phyloP scores from a whole-genome alignment of 345 rosid genomes.

The Cardiospermum halicacabum region DNA sequence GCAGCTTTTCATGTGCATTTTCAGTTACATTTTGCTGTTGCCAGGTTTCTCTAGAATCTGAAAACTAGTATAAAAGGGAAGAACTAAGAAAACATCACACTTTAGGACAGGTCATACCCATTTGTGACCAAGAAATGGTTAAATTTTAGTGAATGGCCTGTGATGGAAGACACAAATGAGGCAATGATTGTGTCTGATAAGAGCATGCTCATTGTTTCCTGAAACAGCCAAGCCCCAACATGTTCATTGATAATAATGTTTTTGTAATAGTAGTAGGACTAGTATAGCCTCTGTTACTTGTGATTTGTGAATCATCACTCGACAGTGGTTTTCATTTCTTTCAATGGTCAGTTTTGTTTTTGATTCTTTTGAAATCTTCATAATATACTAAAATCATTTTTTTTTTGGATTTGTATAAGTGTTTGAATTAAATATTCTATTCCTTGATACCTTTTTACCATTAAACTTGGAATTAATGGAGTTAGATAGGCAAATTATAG shows the following conservation, averaged over 20 bases:
- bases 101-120: background rate
- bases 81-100: background rate
- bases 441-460: no score
- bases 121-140: background rate
- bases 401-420: no score
- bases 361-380: no score
- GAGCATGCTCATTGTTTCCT: background rate
- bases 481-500: no score
- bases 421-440: no score
- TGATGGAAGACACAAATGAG: background rate
- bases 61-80: background rate
- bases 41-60: background rate
- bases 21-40: background rate
- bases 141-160: background rate
- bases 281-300: background rate
- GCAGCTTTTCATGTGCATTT: background rate
- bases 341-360: no score
- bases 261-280: background rate
- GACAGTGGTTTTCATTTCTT: no score
- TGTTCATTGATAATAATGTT: background rate
- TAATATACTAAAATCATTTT: no score
- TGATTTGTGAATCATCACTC: background rate
- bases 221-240: background rate
- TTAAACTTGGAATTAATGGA: no score
- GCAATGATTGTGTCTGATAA: background rate